These are phyloP conservation scores for Tuctoria greenei DNA, from an alignment of 176 grass and related monocot species.

Conservation along the genomic window DNA sequence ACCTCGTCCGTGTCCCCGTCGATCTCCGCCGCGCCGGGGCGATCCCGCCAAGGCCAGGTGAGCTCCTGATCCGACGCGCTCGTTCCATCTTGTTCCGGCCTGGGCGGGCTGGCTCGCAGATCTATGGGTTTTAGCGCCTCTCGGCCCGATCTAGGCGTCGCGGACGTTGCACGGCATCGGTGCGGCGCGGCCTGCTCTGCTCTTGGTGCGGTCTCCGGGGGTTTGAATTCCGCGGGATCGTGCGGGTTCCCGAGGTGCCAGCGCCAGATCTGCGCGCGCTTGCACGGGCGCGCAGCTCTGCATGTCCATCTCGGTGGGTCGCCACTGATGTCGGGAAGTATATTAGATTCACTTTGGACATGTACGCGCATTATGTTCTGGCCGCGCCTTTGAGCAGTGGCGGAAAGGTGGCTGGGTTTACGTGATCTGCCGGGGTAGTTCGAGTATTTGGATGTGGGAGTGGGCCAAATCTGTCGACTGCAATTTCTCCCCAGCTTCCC, in stretches of 20 bases:
- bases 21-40: constrained; percentile 1
- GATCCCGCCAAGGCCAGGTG: constrained; percentile 29
- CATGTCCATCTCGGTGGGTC: background rate
- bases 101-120: background rate
- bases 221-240: constrained; percentile 27
- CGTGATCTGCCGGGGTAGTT: background rate
- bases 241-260: background rate
- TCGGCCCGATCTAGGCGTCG: constrained; percentile 11
- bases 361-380: constrained; percentile 24
- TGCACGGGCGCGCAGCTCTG: constrained; percentile 23
- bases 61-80: constrained; percentile 16
- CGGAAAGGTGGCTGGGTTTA: constrained; percentile 37
- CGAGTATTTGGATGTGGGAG: background rate
- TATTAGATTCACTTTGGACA: constrained; percentile 10
- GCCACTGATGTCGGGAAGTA: background rate
- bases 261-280: constrained; percentile 37
- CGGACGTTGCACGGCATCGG: background rate
- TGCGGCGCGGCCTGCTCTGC: background rate
- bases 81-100: background rate
- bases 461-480: constrained; percentile 38
- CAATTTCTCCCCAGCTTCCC: constrained; percentile 1
- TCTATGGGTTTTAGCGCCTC: constrained; percentile 21
- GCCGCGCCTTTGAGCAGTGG: constrained; percentile 13
- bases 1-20: background rate
- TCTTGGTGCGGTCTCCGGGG: background rate